Base-by-base conservation (phyloP, 805 yeast genomes). In the Yarrowia deformans region DNA sequence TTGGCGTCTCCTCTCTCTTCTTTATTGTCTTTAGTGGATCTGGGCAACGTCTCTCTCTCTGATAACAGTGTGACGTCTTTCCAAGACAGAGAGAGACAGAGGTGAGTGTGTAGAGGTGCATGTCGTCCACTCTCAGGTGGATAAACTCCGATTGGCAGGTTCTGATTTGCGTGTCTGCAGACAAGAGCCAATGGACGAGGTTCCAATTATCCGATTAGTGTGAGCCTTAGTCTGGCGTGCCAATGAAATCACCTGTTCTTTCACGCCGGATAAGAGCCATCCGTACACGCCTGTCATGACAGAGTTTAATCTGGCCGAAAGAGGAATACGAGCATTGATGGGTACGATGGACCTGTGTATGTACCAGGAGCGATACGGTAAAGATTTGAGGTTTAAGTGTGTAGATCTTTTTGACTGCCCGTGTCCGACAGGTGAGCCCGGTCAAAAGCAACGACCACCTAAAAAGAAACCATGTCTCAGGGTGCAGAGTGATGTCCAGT, bases 391-490 rank as follows among this genome's bases (percentile, higher is more conserved):
- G 4, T 23, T 23, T 23, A 23, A 23, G 29, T 23, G 29, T 23
- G 29, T 23, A 23, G 29, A 23, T 23, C 29, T 23, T 23, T 23
- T 23, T 23, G 56, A 2, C 56, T 29, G 56, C 5, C 56, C 56
- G 56, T n/a, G 16, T 29, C 56, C 56, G 58, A 32, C 58, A 54
- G 58, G 58, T 54, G 60, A 54, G 60, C 43, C 60, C 45, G 45
- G 45, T 8, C 34, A 54, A 54, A 54, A 37, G 45, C 45, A 37
- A 54, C 32, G 34, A 37, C 18, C 34, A 8, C 9, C n/a, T 19
- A 54, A 54, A 54, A 54, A 54, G 60, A 19, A 54, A 54, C 3
- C 45, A 54, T 54, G 60, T 37, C 45, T 19, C 60, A 54, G 10
- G 60, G 35, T 23, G 29, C 29, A 23, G 29, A 23, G 29, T 4